Evolutionary conservation across 768 basidiomycete genomes (phyloP).

Genomic region (Trametes sanguinea): DNA sequence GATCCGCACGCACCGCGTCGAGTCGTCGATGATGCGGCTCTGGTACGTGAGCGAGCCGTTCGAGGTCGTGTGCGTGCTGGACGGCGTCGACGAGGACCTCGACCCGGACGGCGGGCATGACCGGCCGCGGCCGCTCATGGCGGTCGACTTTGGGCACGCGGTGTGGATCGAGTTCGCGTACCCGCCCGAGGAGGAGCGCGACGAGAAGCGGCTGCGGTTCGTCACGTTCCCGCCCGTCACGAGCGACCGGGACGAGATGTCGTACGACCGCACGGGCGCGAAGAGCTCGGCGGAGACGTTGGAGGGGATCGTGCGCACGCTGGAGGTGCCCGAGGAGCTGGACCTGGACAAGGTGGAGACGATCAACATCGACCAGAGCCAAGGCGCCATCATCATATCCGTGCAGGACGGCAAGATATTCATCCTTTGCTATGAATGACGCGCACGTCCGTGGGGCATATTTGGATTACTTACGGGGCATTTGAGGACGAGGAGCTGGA

Average conservation of each 20-base stretch:
- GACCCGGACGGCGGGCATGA: slow-evolving; percentile 40
- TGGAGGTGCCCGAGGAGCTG: slow-evolving; percentile 65
- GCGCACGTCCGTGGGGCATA: neutral
- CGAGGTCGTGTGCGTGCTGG: slow-evolving; percentile 68
- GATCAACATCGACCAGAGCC: slow-evolving; percentile 77
- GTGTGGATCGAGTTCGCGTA: slow-evolving; percentile 73
- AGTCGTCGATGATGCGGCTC: slow-evolving; percentile 57
- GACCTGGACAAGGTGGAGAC: slow-evolving; percentile 69
- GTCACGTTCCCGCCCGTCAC: slow-evolving; percentile 67
- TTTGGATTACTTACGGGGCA: too few species aligned
- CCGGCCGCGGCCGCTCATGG: slow-evolving; percentile 69
- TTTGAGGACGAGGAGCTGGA: too few species aligned
- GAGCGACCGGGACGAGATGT: slow-evolving; percentile 22
- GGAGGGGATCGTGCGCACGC: slow-evolving; percentile 51
- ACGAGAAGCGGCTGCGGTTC: slow-evolving; percentile 61
- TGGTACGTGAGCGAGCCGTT: slow-evolving; percentile 75
- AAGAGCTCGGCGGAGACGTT: slow-evolving; percentile 40
- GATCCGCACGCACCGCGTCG: slow-evolving; percentile 36
- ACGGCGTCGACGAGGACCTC: slow-evolving; percentile 42
- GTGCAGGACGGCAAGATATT: slow-evolving; percentile 70
- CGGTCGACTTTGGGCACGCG: slow-evolving; percentile 86
- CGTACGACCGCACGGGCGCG: slow-evolving; percentile 10
- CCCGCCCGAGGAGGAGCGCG: slow-evolving; percentile 33
- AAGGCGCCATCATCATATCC: slow-evolving; percentile 71
- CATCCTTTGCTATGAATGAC: slow-evolving; percentile 64